Conservation (phyloP, 345 rosid species). For the Sisymbrium irio region DNA sequence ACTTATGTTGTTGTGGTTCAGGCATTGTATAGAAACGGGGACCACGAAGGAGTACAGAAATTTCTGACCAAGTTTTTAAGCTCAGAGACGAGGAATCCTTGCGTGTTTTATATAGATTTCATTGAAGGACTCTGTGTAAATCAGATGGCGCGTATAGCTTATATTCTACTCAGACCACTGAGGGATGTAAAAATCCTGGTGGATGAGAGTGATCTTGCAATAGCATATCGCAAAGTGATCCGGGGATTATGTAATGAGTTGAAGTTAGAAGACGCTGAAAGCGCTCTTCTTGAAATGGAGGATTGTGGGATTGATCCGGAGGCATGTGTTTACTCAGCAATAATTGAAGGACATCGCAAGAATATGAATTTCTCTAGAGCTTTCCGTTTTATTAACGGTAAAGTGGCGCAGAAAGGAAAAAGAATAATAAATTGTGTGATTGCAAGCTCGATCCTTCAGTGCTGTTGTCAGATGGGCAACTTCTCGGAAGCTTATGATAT, state of each 20-base stretch:
- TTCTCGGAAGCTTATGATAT: slow-evolving; percentile 33
- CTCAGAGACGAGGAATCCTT: slow-evolving; percentile 37
- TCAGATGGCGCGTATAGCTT: slow-evolving; percentile 43
- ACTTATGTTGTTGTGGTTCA: slow-evolving; percentile 51
- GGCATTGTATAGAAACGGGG: slow-evolving; percentile 51
- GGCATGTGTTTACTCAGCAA: slow-evolving; percentile 43
- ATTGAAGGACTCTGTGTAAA: slow-evolving; percentile 64
- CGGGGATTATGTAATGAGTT: slow-evolving; percentile 56
- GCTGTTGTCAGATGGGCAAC: slow-evolving; percentile 46
- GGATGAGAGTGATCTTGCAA: slow-evolving; percentile 25
- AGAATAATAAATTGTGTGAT: slow-evolving; percentile 53
- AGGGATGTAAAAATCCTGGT: slow-evolving; percentile 41
- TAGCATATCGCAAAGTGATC: slow-evolving; percentile 47
- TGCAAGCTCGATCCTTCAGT: slow-evolving; percentile 52
- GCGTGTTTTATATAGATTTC: slow-evolving; percentile 42
- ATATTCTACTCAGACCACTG: slow-evolving; percentile 42
- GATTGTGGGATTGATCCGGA: slow-evolving; percentile 48
- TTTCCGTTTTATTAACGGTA: slow-evolving; percentile 34
- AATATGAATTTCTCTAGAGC: slow-evolving; percentile 48
- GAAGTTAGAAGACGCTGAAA: slow-evolving; percentile 55
- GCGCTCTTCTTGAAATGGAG: slow-evolving; percentile 48
- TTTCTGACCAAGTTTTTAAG: slow-evolving; percentile 48
- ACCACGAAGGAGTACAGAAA: slow-evolving; percentile 36
- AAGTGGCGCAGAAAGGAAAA: slow-evolving; percentile 44
- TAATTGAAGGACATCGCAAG: slow-evolving; percentile 56